Percentiles rank a stretch among this genome's conserved stretches.
Conservation (phyloP, 2,329 filamentous ascomycete species). For the Paraphoma chrysanthemicola region DNA sequence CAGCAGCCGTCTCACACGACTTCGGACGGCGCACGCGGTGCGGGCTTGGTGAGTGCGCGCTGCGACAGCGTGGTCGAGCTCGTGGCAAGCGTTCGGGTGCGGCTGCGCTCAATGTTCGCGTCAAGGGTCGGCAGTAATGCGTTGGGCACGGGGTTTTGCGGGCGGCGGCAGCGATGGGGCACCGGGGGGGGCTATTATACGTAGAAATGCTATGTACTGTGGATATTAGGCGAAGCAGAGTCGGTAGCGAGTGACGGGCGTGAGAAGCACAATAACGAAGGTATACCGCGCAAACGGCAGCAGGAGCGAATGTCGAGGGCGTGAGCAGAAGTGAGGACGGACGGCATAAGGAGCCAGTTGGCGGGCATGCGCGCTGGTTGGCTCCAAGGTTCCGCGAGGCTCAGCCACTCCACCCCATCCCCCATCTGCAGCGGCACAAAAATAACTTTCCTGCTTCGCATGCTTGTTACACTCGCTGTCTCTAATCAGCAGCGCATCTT, state of each 20-base stretch:
- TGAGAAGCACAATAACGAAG: constrained; percentile 16
- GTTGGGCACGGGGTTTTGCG: constrained; percentile 22
- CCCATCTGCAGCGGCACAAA: constrained; percentile 30
- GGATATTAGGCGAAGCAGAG: constrained; percentile 11
- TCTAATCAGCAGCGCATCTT: constrained; percentile 16
- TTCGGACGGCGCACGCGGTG: constrained; percentile 11
- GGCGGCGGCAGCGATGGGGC: constrained; percentile 15
- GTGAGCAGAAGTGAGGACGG: constrained; percentile 5
- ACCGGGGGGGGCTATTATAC: constrained; percentile 7
- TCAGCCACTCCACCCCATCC: constrained; percentile 25
- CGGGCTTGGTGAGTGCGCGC: neutral
- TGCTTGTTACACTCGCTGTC: constrained; percentile 28
- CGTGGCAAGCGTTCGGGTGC: constrained; percentile 5
- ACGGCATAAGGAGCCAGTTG: constrained; percentile 3
- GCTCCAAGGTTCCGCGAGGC: constrained; percentile 11
- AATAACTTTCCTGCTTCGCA: constrained; percentile 25
- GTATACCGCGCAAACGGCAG: constrained; percentile 14
- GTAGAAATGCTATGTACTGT: constrained; percentile 4
- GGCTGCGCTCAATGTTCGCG: constrained; percentile 1
- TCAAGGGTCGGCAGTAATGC: constrained; percentile 9
- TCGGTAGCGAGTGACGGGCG: constrained; percentile 15
- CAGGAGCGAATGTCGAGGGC: constrained; percentile 11
- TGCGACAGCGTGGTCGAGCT: constrained; percentile 5
- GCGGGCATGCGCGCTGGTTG: constrained; percentile 4
- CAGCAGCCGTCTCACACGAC: constrained; percentile 12